Percentiles rank a stretch among this genome's conserved stretches.
phyloP scores from a whole-genome alignment of 306 rosid genomes.

The Glycine tomentella region DNA sequence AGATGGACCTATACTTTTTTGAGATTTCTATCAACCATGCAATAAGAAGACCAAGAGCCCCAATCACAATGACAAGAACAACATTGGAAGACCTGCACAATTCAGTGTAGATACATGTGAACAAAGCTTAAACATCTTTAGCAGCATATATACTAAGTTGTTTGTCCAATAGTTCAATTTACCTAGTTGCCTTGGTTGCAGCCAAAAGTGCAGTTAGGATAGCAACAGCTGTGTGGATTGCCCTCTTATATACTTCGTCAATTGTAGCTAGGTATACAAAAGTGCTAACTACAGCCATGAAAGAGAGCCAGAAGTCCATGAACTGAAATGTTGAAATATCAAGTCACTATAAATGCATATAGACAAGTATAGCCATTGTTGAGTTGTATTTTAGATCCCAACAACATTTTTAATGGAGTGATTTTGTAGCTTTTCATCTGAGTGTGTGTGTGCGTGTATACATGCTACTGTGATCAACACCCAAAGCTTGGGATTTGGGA shows the following conservation, averaged over 20 bases:
- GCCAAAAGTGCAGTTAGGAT: conserved; percentile 94
- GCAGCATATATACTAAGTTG: not conserved
- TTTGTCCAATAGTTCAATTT: conserved; percentile 15
- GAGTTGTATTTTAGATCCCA: conserved; percentile 3
- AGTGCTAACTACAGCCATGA: conserved; percentile 97
- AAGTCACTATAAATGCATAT: conserved; percentile 31
- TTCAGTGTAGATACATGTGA: conserved; percentile 36
- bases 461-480: conserved; percentile 16
- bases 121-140: conserved; percentile 5
- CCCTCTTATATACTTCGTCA: conserved; percentile 77
- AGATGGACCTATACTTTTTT: conserved; percentile 51
- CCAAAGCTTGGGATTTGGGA: not conserved
- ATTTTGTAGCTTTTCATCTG: conserved; percentile 27
- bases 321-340: conserved; percentile 67
- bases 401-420: conserved; percentile 1
- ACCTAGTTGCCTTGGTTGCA: conserved; percentile 88
- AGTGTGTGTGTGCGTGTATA: not conserved
- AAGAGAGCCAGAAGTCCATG: conserved; percentile 99
- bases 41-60: conserved; percentile 57
- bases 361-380: conserved; percentile 2
- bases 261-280: conserved; percentile 80
- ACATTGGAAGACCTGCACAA: conserved; percentile 45
- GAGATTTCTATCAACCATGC: conserved; percentile 65
- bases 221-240: conserved; percentile 80
- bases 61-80: conserved; percentile 49